Evolutionary conservation across 257 asterid genomes (phyloP).

Genomic region (Scutellaria galericulata): DNA sequence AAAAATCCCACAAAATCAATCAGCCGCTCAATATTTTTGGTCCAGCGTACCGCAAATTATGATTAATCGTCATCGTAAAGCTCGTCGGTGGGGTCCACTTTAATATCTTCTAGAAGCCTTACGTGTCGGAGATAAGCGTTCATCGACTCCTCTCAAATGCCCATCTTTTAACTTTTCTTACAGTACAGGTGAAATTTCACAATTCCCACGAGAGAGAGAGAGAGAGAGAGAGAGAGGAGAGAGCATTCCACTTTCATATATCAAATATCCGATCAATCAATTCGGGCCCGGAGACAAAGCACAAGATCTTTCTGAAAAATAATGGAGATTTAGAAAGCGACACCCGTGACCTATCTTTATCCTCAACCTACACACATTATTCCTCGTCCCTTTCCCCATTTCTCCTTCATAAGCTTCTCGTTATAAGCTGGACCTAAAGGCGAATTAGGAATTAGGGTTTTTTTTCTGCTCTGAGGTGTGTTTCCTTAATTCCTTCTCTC

Average conservation of each 20-base stretch:
- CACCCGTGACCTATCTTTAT: conserved; percentile 14
- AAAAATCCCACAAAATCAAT: no score
- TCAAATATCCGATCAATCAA: conserved; percentile 27
- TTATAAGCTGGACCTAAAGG: not conserved
- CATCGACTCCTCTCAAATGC: not conserved
- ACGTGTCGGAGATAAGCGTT: conserved; percentile 34
- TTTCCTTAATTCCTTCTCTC: conserved; percentile 7
- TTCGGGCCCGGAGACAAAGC: conserved; percentile 39
- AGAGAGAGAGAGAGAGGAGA: conserved; percentile 4
- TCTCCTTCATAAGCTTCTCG: not conserved
- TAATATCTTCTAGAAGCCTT: conserved; percentile 20
- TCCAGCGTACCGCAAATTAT: no score
- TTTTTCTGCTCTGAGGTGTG: conserved; percentile 38
- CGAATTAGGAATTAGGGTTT: conserved; percentile 24
- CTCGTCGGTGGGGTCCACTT: conserved; percentile 39
- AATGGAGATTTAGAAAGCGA: conserved; percentile 20
- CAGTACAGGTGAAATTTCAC: conserved; percentile 7
- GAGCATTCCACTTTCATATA: not conserved
- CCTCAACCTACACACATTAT: not conserved
- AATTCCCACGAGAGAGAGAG: conserved; percentile 2
- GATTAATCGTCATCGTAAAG: conserved; percentile 25
- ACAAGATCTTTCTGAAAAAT: conserved; percentile 33
- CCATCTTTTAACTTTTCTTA: not conserved
- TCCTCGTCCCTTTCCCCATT: conserved; percentile 14
- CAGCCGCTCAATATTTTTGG: no score